These are phyloP conservation scores for Linanthus parryae DNA, from an alignment of 148 eudicot species.

Conservation along the genomic window DNA sequence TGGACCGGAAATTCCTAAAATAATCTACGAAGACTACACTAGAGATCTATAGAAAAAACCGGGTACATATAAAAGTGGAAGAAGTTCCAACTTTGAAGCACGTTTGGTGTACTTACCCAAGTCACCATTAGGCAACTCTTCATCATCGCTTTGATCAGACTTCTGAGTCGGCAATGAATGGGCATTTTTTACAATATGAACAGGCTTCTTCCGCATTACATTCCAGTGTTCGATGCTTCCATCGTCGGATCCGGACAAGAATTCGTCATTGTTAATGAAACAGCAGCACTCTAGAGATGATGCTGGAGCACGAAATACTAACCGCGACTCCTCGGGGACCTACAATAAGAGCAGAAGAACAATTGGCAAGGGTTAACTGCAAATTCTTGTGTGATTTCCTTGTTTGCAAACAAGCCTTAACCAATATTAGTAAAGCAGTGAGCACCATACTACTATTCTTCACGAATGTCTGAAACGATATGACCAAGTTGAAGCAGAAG, in stretches of 20 bases:
- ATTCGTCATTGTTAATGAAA: conserved; percentile 76
- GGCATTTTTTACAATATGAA: conserved; percentile 79
- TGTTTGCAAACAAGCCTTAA: too few species aligned
- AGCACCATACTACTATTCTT: too few species aligned
- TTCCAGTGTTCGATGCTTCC: conserved; percentile 97
- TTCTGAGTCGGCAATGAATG: conserved; percentile 34
- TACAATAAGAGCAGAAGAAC: conserved; percentile 15
- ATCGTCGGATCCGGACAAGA: conserved; percentile 91
- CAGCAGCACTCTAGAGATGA: conserved; percentile 85
- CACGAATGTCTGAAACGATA: too few species aligned
- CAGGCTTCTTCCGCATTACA: conserved; percentile 68
- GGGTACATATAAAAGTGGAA: too few species aligned
- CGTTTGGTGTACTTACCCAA: too few species aligned
- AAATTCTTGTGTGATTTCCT: too few species aligned
- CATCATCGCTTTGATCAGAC: conserved; percentile 24
- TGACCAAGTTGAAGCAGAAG: too few species aligned
- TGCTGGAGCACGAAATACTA: conserved; percentile 78
- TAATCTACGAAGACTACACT: too few species aligned
- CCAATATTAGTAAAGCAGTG: too few species aligned
- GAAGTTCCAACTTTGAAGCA: too few species aligned
- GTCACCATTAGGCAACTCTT: conserved; percentile 54
- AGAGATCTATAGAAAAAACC: too few species aligned
- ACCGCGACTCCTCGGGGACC: conserved; percentile 92
- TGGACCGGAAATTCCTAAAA: too few species aligned
- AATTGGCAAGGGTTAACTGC: conserved; percentile 3